phyloP scores from a whole-genome alignment of 495 filamentous ascomycete species.

The Podospora australis region DNA sequence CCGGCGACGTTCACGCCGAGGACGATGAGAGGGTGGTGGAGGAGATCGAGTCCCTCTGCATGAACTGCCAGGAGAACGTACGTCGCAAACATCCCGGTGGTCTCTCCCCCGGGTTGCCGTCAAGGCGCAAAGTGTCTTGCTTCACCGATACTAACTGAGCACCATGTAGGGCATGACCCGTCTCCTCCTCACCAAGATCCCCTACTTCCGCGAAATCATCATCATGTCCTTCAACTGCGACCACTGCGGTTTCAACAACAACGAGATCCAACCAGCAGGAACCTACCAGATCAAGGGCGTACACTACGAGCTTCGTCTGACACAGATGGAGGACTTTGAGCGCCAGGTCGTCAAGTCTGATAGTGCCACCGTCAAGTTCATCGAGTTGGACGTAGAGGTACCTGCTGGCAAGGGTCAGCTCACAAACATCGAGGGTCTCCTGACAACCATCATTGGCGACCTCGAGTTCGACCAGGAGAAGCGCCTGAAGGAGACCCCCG shows the following conservation, averaged over 20 bases:
- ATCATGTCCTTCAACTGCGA: conserved; percentile 93
- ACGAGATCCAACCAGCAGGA: conserved; percentile 84
- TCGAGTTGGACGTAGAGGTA: conserved; percentile 84
- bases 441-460: conserved; percentile 67
- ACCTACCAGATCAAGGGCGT: conserved; percentile 82
- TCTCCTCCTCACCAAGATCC: conserved; percentile 81
- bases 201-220: conserved; percentile 93
- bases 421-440: conserved; percentile 84
- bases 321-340: conserved; percentile 62
- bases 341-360: conserved; percentile 91
- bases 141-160: conserved; percentile 7
- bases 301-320: conserved; percentile 70
- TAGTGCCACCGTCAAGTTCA: conserved; percentile 69
- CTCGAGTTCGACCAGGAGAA: conserved; percentile 67
- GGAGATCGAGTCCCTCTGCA: conserved; percentile 44
- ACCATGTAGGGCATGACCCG: conserved; percentile 66
- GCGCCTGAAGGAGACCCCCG: conserved; percentile 65
- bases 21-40: conserved; percentile 57
- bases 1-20: conserved; percentile 28
- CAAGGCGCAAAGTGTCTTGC: background rate
- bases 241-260: conserved; percentile 81
- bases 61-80: conserved; percentile 68
- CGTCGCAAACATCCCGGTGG: conserved; percentile 26
- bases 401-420: conserved; percentile 82
- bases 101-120: too few species aligned